These are phyloP conservation scores for Fusarium mangiferae DNA, from an alignment of 2,329 filamentous ascomycete species.

Conservation along the genomic window DNA sequence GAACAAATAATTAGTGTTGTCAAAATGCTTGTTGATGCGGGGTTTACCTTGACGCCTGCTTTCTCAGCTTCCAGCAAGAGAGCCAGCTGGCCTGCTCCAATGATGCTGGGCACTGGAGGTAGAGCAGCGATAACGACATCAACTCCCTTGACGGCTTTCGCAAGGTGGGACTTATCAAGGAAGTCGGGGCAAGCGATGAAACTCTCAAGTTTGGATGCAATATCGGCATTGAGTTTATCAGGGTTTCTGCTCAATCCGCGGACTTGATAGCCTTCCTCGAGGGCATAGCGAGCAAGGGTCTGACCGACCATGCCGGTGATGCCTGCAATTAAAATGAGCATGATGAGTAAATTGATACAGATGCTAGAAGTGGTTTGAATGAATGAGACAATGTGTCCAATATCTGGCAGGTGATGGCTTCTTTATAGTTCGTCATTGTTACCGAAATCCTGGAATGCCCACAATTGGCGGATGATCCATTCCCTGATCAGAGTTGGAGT, in stretches of 20 bases:
- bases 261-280: neutral
- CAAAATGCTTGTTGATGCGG: too few relatives aligned
- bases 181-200: neutral
- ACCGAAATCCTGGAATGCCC: neutral
- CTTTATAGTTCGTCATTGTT: neutral
- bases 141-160: neutral
- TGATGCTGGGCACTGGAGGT: neutral
- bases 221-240: neutral
- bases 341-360: fast-evolving
- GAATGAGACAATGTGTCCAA: fast-evolving
- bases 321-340: conserved; percentile 7
- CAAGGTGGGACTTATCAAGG: neutral
- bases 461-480: neutral
- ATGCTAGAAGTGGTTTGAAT: fast-evolving
- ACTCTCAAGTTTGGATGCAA: neutral
- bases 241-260: conserved; percentile 2
- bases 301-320: conserved; percentile 15
- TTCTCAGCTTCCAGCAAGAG: conserved; percentile 4
- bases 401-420: fast-evolving
- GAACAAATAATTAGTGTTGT: neutral
- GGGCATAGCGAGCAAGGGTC: neutral
- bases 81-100: neutral
- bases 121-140: conserved; percentile 1
- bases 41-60: conserved; percentile 3
- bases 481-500: neutral